Evolutionary conservation across 140 eudicot genomes (phyloP).

Genomic region (Erigeron philadelphicus): DNA sequence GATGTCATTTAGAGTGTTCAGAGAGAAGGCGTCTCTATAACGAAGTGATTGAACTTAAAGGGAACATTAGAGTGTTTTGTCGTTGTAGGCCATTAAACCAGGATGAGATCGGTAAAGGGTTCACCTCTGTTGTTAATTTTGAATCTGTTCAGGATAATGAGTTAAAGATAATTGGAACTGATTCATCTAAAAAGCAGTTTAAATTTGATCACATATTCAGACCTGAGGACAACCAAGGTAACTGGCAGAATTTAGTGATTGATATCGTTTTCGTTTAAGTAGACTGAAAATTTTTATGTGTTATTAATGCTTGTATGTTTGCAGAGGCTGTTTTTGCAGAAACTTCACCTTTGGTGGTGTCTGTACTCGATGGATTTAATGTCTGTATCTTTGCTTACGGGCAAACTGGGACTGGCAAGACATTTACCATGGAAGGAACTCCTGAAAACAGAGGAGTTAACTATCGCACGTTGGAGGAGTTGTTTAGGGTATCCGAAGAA

Average conservation of each 20-base stretch:
- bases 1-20: constrained; percentile 57
- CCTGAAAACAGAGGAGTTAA: constrained; percentile 87
- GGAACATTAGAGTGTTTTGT: constrained; percentile 88
- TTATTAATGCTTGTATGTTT: constrained; percentile 13
- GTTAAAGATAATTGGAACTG: constrained; percentile 57
- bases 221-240: constrained; percentile 90
- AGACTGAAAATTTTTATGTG: neutral
- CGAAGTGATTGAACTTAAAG: constrained; percentile 92
- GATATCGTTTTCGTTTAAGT: neutral
- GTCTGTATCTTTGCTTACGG: constrained; percentile 97
- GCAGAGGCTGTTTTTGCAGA: constrained; percentile 77
- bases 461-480: constrained; percentile 76
- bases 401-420: constrained; percentile 95
- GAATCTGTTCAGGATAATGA: constrained; percentile 74
- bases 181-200: constrained; percentile 76
- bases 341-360: constrained; percentile 72
- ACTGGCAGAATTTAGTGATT: neutral
- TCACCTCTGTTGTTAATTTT: constrained; percentile 58
- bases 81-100: constrained; percentile 78
- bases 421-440: constrained; percentile 96
- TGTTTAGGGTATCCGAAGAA: constrained; percentile 55
- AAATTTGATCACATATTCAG: constrained; percentile 81
- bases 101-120: constrained; percentile 66
- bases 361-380: constrained; percentile 91
- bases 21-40: constrained; percentile 76